Percentiles rank a stretch among this genome's conserved stretches.
These are phyloP conservation scores for Closterium sp. DNA, from an alignment of 139 green algal species.

Conservation along the genomic window DNA sequence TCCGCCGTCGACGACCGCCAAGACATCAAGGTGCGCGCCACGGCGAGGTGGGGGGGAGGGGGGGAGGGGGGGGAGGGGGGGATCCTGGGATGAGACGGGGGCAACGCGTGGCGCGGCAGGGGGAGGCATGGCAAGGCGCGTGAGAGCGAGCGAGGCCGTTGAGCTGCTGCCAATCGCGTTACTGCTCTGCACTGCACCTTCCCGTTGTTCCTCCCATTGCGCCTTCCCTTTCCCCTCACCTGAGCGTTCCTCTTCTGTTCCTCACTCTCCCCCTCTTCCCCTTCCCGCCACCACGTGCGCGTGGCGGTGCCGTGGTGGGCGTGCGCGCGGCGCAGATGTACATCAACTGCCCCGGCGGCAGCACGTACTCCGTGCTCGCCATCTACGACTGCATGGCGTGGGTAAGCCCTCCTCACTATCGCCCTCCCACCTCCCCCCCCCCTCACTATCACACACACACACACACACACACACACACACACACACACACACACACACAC, in stretches of 20 bases:
- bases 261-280: not conserved
- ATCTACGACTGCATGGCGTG: slow-evolving; percentile 52
- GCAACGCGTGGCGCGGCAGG: not conserved
- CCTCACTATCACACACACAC: not conserved
- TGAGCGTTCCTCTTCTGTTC: not conserved
- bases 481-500: not conserved
- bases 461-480: too few relatives aligned
- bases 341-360: slow-evolving; percentile 80
- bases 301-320: not conserved
- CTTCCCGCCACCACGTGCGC: not conserved
- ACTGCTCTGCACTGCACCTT: too few relatives aligned
- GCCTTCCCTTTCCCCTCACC: too few relatives aligned
- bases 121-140: too few relatives aligned
- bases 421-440: not conserved
- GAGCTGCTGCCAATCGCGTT: too few relatives aligned
- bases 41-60: too few relatives aligned
- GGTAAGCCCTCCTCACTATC: not conserved
- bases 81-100: not conserved
- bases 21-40: slow-evolving; percentile 73
- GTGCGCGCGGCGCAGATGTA: slow-evolving; percentile 66
- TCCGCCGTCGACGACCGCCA: slow-evolving; percentile 75
- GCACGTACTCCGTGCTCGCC: slow-evolving; percentile 49
- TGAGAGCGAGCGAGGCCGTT: not conserved
- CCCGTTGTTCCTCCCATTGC: too few relatives aligned
- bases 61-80: too few relatives aligned